Evolutionary conservation across 2,329 filamentous ascomycete species (phyloP), one percentile per base, ranked within the genome.

Genomic region (Aspergillus ustus): DNA sequence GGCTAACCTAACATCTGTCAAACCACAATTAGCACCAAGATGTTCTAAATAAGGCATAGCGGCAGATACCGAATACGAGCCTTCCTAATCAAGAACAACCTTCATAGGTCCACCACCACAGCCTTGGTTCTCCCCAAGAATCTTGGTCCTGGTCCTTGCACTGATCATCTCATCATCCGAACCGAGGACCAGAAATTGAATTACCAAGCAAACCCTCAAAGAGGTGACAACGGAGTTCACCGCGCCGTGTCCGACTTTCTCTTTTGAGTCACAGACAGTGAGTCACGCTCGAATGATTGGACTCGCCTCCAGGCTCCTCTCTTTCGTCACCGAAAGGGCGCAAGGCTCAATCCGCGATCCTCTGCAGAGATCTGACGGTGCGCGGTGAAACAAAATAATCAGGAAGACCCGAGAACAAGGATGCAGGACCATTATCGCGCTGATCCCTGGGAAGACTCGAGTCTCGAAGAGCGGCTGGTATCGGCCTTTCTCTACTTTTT

Each of bases 11-110:
- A 40, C 34, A 9, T 20, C 44, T 1, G 19, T 22, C 1, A 6
- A 45, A 45, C 7, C 17, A 19, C 17, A 22, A 29, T 40, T 49
- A 57, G 45, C 13, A 11, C 4, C 19, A 7, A 22, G 8, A 2
- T 49, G 29, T 13, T 50, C 31, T 51, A 44, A 44, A 51, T 50
- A 6, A n/a, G 54, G 54, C 31, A 45, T 56, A 46, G 53, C 53
- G 56, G 48, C 17, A 52, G 48, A 50, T 58, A 19, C 56, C 56
- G 56, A 58, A 58, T 58, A 58, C 56, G 56, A 58, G 54, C n/a
- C 37, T 44, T 51, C 56, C 48, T 22, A 9, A 25, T n/a, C 34
- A 40, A 15, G 34, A 4, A 40, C 11, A 40, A 15, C 1, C 34
- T 40, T 40, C 15, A 40, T 13, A 40, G 34, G 34, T 40, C 34